Base-by-base conservation (phyloP, 2,329 filamentous ascomycete genomes). In the Chalara sp. region DNA sequence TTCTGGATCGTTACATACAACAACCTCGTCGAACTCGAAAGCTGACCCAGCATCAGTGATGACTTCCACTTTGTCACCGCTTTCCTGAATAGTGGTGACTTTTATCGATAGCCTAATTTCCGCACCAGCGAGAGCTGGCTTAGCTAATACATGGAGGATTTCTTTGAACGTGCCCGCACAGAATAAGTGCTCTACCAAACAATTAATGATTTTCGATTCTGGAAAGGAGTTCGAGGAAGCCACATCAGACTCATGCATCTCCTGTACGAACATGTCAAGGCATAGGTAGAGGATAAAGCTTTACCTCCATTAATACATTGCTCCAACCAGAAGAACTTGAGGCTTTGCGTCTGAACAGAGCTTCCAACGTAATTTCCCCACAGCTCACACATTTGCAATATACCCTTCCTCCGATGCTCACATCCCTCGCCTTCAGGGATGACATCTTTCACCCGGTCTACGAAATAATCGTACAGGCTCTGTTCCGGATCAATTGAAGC, bases 321-420 rank as follows among this genome's bases (percentile, higher is more conserved):
- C 58, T 81, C 76, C 2, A 81, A 62, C 74, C 76, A 80, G 57
- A 80, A 77, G 61, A 73, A 80, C 60, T 73, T 77, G 49, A 81
- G 63, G 59, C 75, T 79, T 61, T 81, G 78, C 29, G 56, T 69
- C 37, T 68, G 64, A 4, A 79, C 67, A 2, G 69, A 66, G 49
- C 69, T 74, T 4, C 78, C 78, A 29, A 80, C 72, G 59, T 78
- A 80, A 1, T 72, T 71, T 8, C 78, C 76, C 75, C 78, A 80
- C 28, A 62, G 53, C 39, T 63, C 61, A 4, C 75, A 65, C 11
- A 67, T 70, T 37, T 67, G 59, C 47, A 70, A 65, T 52, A 70
- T 70, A 44, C 61, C 57, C 39, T 63, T 61, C 5, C 75, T 72
- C 12, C 72, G 53, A 6, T 57, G 48, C 1, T 53, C 40, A 31